phyloP scores from a whole-genome alignment of 2,329 filamentous ascomycete species.

The Arachnomyces sp. region DNA sequence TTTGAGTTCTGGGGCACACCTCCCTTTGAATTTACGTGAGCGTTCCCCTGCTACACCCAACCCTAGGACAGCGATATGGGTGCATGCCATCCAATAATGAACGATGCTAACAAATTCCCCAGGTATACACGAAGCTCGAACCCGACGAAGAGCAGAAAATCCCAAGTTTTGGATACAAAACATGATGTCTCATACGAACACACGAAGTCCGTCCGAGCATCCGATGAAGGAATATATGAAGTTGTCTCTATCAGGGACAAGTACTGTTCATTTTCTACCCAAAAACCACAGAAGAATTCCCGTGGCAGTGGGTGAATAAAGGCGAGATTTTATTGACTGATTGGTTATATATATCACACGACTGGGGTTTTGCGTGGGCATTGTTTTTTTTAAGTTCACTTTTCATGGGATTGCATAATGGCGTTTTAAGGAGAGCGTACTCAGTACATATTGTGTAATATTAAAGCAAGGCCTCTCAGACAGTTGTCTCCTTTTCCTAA shows the following conservation, averaged over 20 bases:
- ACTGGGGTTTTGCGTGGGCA: conserved; percentile 6
- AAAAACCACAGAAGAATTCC: conserved; percentile 44
- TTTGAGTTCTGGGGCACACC: conserved; percentile 95
- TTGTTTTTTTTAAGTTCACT: conserved; percentile 4
- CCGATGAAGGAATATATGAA: conserved; percentile 94
- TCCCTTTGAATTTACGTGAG: conserved; percentile 86
- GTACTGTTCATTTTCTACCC: conserved; percentile 80
- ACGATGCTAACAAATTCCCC: conserved; percentile 11
- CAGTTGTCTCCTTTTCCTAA: conserved; percentile 5
- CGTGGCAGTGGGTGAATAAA: conserved; percentile 8
- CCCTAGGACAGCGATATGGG: background rate
- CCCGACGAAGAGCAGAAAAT: conserved; percentile 66
- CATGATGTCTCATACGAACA: conserved; percentile 79
- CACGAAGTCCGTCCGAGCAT: conserved; percentile 72
- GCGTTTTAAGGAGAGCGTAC: too few relatives aligned
- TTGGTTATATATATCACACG: conserved; percentile 1
- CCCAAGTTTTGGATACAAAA: conserved; percentile 78
- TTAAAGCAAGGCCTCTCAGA: conserved; percentile 6
- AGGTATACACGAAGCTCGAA: conserved; percentile 84
- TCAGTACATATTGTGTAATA: conserved; percentile 2
- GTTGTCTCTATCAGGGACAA: conserved; percentile 93
- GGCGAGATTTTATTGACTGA: conserved; percentile 2
- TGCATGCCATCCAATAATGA: conserved; percentile 1
- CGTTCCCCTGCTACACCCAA: conserved; percentile 8
- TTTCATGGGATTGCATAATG: conserved; percentile 21